Percentiles rank a stretch among this genome's conserved stretches.
phyloP scores from a whole-genome alignment of 257 asterid species.

The Cinchona pubescens region DNA sequence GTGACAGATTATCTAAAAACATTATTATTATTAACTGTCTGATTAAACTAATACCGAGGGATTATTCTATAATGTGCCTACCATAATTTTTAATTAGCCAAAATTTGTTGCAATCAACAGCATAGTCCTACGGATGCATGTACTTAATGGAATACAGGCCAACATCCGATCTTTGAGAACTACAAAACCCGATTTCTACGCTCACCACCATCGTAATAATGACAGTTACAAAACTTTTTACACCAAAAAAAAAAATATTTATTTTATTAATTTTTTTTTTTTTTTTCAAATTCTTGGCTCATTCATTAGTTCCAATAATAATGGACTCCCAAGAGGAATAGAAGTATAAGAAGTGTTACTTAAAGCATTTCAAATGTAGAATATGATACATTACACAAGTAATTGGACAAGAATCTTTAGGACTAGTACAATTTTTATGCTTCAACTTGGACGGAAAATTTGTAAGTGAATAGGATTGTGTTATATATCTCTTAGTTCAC shows the following conservation, averaged over 20 bases:
- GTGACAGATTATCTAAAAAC: slow-evolving; percentile 35
- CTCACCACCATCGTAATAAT: slow-evolving; percentile 17
- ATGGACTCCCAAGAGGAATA: background rate
- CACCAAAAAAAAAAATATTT: no score
- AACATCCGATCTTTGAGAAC: slow-evolving; percentile 43
- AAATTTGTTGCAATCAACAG: slow-evolving; percentile 3
- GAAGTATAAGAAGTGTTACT: no score
- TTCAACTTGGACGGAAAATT: no score
- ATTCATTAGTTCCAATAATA: background rate
- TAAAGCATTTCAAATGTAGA: no score
- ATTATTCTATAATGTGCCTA: background rate
- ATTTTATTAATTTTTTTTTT: no score
- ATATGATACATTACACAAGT: background rate
- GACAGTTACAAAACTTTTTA: slow-evolving; percentile 19
- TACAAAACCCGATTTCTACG: slow-evolving; percentile 30
- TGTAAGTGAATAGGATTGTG: no score
- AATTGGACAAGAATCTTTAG: background rate
- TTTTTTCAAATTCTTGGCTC: background rate
- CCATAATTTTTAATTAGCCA: background rate
- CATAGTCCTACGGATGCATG: slow-evolving; percentile 40
- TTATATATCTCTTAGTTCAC: no score
- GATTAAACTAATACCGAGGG: slow-evolving; percentile 20
- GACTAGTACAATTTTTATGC: background rate
- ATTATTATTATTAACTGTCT: slow-evolving; percentile 23
- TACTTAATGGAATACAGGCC: slow-evolving; percentile 48